A percentile compares a stretch with the other conserved stretches of the same genome.
These are phyloP conservation scores for Scutellaria barbata DNA, from an alignment of 257 asterid species.

Conservation along the genomic window DNA sequence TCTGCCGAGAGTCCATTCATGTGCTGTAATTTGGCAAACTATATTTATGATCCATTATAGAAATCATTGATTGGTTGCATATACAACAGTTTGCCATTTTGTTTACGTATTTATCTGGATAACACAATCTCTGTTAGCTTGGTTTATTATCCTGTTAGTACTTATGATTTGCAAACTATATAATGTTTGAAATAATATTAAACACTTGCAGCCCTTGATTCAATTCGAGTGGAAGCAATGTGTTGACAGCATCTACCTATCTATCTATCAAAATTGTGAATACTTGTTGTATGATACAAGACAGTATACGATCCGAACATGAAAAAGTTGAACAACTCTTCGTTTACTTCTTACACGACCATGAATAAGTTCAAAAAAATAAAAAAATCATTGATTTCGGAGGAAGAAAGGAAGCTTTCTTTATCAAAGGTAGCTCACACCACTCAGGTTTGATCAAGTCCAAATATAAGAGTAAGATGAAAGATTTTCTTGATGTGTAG, in stretches of 20 bases:
- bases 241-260: too few relatives aligned
- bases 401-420: neutral
- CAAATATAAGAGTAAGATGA: neutral
- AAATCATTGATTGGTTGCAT: neutral
- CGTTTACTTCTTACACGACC: too few relatives aligned
- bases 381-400: neutral
- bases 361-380: neutral
- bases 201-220: too few relatives aligned
- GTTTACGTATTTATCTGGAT: neutral
- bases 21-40: neutral
- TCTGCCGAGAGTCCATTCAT: neutral
- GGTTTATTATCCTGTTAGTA: neutral
- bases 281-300: neutral
- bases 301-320: too few relatives aligned
- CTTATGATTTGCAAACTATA: neutral
- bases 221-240: too few relatives aligned
- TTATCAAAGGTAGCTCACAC: neutral
- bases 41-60: neutral
- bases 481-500: slow-evolving; percentile 15
- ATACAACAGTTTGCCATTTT: neutral
- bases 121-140: neutral
- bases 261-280: too few relatives aligned
- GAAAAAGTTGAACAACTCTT: too few relatives aligned
- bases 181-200: neutral
- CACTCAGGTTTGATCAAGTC: too few relatives aligned